These are phyloP conservation scores for Verticillium albo-atrum DNA, from an alignment of 2,329 filamentous ascomycete species.

Conservation along the genomic window DNA sequence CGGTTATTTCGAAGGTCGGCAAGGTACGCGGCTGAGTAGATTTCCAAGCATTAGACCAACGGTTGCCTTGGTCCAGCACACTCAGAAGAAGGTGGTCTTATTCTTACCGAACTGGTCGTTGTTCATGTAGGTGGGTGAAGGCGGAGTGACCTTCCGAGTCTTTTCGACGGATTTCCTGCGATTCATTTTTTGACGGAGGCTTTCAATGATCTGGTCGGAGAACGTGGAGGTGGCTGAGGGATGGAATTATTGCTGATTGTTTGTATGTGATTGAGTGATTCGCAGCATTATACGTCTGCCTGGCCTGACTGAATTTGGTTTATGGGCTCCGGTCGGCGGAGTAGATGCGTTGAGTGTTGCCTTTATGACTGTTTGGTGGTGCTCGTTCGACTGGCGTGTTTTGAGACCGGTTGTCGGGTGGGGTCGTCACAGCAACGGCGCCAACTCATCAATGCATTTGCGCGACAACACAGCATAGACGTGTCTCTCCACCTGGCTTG, in stretches of 20 bases:
- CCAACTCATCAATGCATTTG: background rate
- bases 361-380: background rate
- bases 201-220: background rate
- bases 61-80: background rate
- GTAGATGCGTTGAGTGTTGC: background rate
- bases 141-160: constrained; percentile 53
- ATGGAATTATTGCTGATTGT: background rate
- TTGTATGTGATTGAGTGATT: background rate
- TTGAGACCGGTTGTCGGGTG: background rate
- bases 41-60: constrained; percentile 6
- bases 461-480: background rate
- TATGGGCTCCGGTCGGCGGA: background rate
- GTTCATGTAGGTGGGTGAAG: constrained; percentile 60
- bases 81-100: background rate
- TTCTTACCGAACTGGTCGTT: constrained; percentile 62
- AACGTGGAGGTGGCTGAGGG: background rate
- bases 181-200: constrained; percentile 8
- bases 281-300: background rate
- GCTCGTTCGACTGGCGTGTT: background rate
- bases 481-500: background rate
- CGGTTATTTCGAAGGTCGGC: constrained; percentile 65
- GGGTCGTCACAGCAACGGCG: background rate
- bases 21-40: constrained; percentile 9
- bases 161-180: constrained; percentile 26
- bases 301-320: background rate